These are phyloP conservation scores for Anaeromyces robustus DNA, from an alignment of 192 early-diverging fungal species.

Conservation along the genomic window DNA sequence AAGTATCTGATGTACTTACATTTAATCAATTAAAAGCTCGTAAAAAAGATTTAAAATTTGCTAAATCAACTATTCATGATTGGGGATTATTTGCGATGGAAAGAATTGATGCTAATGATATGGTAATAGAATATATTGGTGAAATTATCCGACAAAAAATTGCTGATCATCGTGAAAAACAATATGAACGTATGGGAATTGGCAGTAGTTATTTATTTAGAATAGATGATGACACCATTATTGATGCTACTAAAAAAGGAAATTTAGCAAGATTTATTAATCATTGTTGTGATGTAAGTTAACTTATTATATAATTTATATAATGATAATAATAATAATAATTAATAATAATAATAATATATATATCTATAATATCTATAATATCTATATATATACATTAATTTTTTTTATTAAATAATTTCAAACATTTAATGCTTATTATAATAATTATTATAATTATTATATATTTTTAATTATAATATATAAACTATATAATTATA, in stretches of 20 bases:
- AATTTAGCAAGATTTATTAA: slow-evolving; percentile 97
- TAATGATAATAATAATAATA: too few relatives aligned
- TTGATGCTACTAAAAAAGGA: slow-evolving; percentile 95
- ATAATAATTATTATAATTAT: too few relatives aligned
- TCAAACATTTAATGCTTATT: too few relatives aligned
- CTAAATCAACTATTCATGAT: slow-evolving; percentile 89
- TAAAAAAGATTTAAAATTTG: slow-evolving; percentile 80
- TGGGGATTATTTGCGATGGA: slow-evolving; percentile 96
- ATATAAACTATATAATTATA: slow-evolving; percentile 13
- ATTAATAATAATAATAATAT: too few relatives aligned
- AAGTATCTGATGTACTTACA: slow-evolving; percentile 47
- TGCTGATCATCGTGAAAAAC: slow-evolving; percentile 85
- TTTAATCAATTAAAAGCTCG: slow-evolving; percentile 88
- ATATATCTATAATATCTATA: too few relatives aligned
- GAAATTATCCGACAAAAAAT: slow-evolving; percentile 84
- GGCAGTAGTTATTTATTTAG: slow-evolving; percentile 88
- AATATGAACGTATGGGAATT: slow-evolving; percentile 86
- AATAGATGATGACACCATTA: slow-evolving; percentile 84
- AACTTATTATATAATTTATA: too few relatives aligned
- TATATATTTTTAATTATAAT: too few relatives aligned
- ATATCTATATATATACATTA: too few relatives aligned
- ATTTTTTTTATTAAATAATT: too few relatives aligned
- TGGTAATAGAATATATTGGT: slow-evolving; percentile 98
- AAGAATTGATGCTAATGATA: slow-evolving; percentile 79
- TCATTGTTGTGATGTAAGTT: slow-evolving; percentile 89